phyloP scores from a whole-genome alignment of 352 stramenopile genomes.

The Thraustochytrium sp. region DNA sequence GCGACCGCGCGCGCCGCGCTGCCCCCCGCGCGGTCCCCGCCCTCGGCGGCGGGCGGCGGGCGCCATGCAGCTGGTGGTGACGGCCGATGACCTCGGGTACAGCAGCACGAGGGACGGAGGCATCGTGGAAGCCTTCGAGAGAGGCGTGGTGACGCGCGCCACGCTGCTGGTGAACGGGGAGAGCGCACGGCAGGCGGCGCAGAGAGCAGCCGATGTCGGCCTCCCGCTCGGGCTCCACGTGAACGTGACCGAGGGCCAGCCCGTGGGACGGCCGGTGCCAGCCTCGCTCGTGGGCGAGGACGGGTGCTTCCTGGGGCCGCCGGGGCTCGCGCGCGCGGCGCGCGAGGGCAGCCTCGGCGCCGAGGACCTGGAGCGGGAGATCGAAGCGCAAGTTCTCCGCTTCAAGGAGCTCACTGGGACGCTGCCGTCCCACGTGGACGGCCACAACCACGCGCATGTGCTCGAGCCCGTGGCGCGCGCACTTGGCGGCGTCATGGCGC shows the following conservation, averaged over 20 bases:
- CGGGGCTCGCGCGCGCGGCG: neutral
- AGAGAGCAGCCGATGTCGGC: neutral
- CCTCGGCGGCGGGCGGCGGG: no score
- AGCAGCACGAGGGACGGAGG: neutral
- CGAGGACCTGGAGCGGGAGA: neutral
- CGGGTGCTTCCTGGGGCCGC: neutral
- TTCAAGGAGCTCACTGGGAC: neutral
- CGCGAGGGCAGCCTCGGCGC: neutral
- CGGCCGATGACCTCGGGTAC: slow-evolving; percentile 23
- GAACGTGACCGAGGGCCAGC: neutral
- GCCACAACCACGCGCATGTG: slow-evolving; percentile 16
- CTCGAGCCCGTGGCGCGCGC: neutral
- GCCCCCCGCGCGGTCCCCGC: no score
- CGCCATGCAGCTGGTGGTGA: slow-evolving; percentile 24
- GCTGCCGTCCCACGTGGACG: neutral
- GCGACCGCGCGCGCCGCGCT: no score
- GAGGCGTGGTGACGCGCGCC: neutral
- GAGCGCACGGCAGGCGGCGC: neutral
- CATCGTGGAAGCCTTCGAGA: neutral
- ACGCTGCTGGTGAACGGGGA: neutral
- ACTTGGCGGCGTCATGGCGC: neutral
- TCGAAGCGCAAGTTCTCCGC: neutral
- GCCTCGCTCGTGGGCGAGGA: neutral
- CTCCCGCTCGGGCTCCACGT: slow-evolving; percentile 8
- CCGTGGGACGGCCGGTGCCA: neutral